phyloP scores from a whole-genome alignment of 805 yeast genomes.

The Clavispora santaluciae region DNA sequence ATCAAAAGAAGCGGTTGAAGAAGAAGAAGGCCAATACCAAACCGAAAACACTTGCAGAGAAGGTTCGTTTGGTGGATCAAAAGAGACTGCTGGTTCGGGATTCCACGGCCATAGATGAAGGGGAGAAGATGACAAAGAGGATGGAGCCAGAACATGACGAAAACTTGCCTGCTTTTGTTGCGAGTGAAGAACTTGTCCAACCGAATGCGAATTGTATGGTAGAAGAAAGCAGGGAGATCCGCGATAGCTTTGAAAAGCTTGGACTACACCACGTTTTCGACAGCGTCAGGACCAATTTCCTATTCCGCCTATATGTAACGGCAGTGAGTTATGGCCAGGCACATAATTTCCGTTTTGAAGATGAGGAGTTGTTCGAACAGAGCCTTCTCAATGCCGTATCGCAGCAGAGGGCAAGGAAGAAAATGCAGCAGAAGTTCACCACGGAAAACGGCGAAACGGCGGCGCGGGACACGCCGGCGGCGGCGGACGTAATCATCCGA shows the following conservation, averaged over 20 bases:
- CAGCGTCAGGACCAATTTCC: slow-evolving; percentile 7
- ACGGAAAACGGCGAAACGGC: background rate
- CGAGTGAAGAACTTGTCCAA: slow-evolving; percentile 3
- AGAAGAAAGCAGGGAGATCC: background rate
- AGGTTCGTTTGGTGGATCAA: background rate
- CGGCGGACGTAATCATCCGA: background rate
- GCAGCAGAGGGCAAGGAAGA: background rate
- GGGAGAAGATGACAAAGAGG: background rate
- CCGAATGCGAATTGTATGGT: slow-evolving; percentile 2
- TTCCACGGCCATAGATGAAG: background rate
- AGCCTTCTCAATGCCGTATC: background rate
- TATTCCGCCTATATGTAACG: slow-evolving; percentile 12
- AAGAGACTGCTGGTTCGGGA: too few species aligned
- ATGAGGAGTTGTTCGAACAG: background rate
- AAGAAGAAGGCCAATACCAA: background rate
- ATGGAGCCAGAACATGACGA: slow-evolving; percentile 5
- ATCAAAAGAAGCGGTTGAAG: background rate
- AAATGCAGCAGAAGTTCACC: background rate
- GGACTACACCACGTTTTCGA: slow-evolving; percentile 8
- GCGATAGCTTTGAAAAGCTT: slow-evolving; percentile 6
- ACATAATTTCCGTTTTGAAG: background rate
- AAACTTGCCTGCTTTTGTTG: slow-evolving; percentile 7
- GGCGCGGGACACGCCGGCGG: background rate
- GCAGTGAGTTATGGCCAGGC: slow-evolving; percentile 5
- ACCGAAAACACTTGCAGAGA: background rate